Evolutionary conservation across 2,329 filamentous ascomycete species (phyloP).

Genomic region (Microdochium paspali): DNA sequence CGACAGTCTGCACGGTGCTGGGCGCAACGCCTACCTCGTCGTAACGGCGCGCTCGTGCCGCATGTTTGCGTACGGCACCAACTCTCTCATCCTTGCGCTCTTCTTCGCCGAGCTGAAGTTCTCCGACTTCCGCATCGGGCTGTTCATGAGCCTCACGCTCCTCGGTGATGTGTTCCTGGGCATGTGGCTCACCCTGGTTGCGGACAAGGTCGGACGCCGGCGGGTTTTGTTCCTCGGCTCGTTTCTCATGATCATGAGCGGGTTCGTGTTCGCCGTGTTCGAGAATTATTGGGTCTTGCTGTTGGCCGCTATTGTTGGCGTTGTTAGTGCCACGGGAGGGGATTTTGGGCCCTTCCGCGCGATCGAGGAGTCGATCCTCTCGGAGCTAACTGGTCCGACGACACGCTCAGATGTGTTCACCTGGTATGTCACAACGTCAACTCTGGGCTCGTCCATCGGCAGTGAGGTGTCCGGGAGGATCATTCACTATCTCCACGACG

Average conservation of each 20-base stretch:
- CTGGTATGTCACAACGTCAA: constrained; percentile 53
- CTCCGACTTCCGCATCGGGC: constrained; percentile 47
- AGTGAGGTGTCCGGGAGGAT: constrained; percentile 42
- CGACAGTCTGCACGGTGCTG: constrained; percentile 32
- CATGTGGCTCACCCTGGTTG: constrained; percentile 46
- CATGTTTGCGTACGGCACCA: constrained; percentile 55
- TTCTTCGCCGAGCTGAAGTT: constrained; percentile 48
- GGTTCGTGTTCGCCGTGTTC: constrained; percentile 39
- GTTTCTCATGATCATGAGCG: constrained; percentile 46
- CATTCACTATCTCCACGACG: constrained; percentile 32
- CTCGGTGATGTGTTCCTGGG: constrained; percentile 51
- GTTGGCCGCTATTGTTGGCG: constrained; percentile 47
- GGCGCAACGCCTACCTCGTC: constrained; percentile 41
- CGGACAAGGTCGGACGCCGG: constrained; percentile 47
- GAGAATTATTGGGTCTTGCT: constrained; percentile 52
- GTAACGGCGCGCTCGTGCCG: constrained; percentile 42
- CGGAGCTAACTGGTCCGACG: constrained; percentile 45
- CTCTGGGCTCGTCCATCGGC: constrained; percentile 44
- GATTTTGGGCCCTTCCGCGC: constrained; percentile 61
- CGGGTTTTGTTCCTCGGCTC: constrained; percentile 43
- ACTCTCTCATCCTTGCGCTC: constrained; percentile 50
- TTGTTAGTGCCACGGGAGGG: constrained; percentile 52
- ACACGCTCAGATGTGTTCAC: constrained; percentile 53
- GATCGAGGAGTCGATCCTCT: constrained; percentile 56
- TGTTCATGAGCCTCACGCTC: constrained; percentile 57